Base-by-base conservation (phyloP, 306 rosid genomes). In the Begonia fuchsioides region DNA sequence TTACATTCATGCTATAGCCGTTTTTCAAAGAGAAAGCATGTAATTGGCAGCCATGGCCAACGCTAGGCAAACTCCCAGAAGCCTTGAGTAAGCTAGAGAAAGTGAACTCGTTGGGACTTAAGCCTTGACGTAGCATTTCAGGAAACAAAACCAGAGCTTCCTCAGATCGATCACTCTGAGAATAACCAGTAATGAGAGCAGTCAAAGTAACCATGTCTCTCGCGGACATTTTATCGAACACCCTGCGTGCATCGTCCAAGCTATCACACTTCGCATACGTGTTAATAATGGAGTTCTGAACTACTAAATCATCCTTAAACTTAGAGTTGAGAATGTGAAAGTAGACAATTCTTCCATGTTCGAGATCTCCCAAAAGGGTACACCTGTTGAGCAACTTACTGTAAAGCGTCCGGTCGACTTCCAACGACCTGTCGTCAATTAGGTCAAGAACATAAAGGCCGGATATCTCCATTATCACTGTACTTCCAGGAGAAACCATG, bases 121-220 rank as follows among this genome's bases (percentile, higher is more conserved):
- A 47, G 2, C 54, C 54, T 11, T 9, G 48, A 17, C 51, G 59
- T 13, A 61, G 59, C 66, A 61, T 61, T 15, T 61, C 17, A 12
- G 66, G 66, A 19, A 53, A 61, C 40, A 53, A 53, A 47, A 19
- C 38, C 39, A 61, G 59, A 19, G 66, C 59, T 12, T 61, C 66
- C 13, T 26, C 17, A 9, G 59, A 32, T 13, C 32, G 59, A 20
- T 13, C 59, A 15, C 52, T 61, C 44, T 61, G 59, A 61, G 59
- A 53, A 47, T 53, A 61, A 43, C 66, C 66, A 39, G 54, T 55
- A 19, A 61, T 47, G n/a, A 61, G 40, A 11, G 57, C 59, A 19
- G 66, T 61, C 60, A 54, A 61, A 61, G 59, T 52, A 38, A 61
- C 66, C 54, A 47, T 44, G 13, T 61, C 66, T 53, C 47, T 61